Evolutionary conservation across 331 rosid species (phyloP).

Genomic region (Malus hybrid): DNA sequence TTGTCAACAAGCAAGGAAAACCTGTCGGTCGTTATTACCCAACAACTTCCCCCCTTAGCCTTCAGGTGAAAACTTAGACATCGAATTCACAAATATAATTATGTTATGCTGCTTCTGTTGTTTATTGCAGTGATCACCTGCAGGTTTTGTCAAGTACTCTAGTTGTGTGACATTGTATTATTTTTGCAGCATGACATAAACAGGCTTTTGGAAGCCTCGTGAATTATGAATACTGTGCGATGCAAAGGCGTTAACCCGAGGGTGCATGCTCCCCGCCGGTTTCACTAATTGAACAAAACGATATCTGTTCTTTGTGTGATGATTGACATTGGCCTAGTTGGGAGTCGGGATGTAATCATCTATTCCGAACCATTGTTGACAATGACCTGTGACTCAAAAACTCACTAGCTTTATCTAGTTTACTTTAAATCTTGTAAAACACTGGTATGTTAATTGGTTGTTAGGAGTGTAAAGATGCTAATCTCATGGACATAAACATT

Average conservation of each 20-base stretch:
- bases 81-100: not conserved
- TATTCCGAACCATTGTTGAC: too few relatives aligned
- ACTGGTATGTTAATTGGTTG: too few relatives aligned
- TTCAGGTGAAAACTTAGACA: constrained; percentile 34
- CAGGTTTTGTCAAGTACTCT: not conserved
- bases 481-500: too few relatives aligned
- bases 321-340: too few relatives aligned
- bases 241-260: not conserved
- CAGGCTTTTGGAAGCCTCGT: constrained; percentile 31
- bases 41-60: constrained; percentile 58
- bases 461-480: too few relatives aligned
- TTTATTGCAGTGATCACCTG: not conserved
- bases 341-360: too few relatives aligned
- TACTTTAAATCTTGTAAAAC: too few relatives aligned
- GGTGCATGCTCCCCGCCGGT: too few relatives aligned
- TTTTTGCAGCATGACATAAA: constrained; percentile 48
- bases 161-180: not conserved
- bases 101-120: not conserved
- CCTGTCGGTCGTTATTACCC: constrained; percentile 64
- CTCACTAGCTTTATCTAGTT: too few relatives aligned
- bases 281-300: too few relatives aligned
- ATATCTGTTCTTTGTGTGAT: too few relatives aligned
- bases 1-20: constrained; percentile 63
- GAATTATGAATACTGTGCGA: not conserved
- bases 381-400: too few relatives aligned